Conservation (phyloP, 1,284 basidiomycete species). For the Mycena citricolor region DNA sequence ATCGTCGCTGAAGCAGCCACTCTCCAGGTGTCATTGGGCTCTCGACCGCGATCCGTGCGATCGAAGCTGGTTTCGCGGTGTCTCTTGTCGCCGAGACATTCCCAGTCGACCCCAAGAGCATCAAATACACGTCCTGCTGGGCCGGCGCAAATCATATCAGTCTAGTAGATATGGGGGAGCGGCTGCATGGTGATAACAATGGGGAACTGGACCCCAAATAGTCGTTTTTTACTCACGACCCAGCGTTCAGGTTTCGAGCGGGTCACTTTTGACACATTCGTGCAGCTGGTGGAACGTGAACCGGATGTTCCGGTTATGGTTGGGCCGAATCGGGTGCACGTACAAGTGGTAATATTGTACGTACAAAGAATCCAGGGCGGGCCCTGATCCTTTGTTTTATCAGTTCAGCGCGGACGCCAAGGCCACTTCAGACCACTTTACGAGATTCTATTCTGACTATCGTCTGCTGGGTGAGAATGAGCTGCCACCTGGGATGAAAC, state of each 20-base stretch:
- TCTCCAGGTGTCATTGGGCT: constrained; percentile 3
- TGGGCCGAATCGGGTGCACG: no score
- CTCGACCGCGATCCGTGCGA: constrained; percentile 1
- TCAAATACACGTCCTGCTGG: constrained; percentile 8
- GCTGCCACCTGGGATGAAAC: constrained; percentile 2
- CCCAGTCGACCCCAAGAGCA: constrained; percentile 4
- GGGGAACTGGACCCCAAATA: no score
- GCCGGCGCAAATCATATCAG: constrained; percentile 45
- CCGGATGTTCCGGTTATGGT: constrained; percentile 5
- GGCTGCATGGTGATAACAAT: not conserved
- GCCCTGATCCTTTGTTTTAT: no score
- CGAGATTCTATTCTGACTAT: constrained; percentile 4
- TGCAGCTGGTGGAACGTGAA: not conserved
- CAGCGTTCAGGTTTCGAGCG: constrained; percentile 2
- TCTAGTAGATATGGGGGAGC: constrained; percentile 4
- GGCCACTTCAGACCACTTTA: no score
- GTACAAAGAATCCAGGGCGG: no score
- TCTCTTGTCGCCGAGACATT: constrained; percentile 5
- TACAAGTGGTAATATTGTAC: no score
- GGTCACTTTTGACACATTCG: constrained; percentile 1
- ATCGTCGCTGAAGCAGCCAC: no score
- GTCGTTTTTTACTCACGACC: constrained; percentile 3
- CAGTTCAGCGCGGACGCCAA: no score
- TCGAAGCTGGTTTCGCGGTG: constrained; percentile 4
- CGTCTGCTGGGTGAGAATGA: constrained; percentile 5